Evolutionary conservation across 257 asterid genomes (phyloP).

Genomic region (Buddleja alternifolia): DNA sequence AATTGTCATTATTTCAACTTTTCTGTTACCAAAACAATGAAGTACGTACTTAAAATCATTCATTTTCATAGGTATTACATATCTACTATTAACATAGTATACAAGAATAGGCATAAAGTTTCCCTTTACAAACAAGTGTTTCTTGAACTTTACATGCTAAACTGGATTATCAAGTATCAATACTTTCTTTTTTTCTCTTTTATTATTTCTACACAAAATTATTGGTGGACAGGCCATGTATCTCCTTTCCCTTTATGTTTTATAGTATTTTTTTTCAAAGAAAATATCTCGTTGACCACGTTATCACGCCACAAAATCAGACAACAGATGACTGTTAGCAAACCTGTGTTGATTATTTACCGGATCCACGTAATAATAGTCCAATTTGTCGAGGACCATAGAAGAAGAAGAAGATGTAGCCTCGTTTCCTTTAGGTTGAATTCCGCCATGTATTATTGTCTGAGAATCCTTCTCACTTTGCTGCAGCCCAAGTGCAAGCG

Average conservation of each 20-base stretch:
- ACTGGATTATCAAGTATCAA: conserved; percentile 19
- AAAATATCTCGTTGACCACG: not conserved
- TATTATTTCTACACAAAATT: conserved; percentile 32
- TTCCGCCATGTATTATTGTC: conserved; percentile 28
- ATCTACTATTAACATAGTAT: not conserved
- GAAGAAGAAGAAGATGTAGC: conserved; percentile 36
- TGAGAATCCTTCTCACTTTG: conserved; percentile 36
- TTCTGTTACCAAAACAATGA: too few relatives aligned
- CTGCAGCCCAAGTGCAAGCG: conserved; percentile 63
- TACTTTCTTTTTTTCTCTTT: not conserved
- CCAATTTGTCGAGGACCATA: conserved; percentile 42
- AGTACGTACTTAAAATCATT: too few relatives aligned
- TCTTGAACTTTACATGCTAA: conserved; percentile 32
- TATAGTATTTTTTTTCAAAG: not conserved
- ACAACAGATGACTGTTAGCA: conserved; percentile 45
- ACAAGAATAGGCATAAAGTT: conserved; percentile 21
- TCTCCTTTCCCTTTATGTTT: conserved; percentile 7
- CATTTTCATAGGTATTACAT: not conserved
- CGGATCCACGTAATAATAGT: conserved; percentile 51
- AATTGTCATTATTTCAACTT: too few relatives aligned
- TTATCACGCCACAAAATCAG: conserved; percentile 63
- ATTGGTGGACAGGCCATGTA: conserved; percentile 24
- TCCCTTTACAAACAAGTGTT: conserved; percentile 31
- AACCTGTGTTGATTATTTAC: conserved; percentile 62
- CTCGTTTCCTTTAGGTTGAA: conserved; percentile 32